Evolutionary conservation across 2,329 filamentous ascomycete species (phyloP).

Genomic region (Amauroascus verrucosus): DNA sequence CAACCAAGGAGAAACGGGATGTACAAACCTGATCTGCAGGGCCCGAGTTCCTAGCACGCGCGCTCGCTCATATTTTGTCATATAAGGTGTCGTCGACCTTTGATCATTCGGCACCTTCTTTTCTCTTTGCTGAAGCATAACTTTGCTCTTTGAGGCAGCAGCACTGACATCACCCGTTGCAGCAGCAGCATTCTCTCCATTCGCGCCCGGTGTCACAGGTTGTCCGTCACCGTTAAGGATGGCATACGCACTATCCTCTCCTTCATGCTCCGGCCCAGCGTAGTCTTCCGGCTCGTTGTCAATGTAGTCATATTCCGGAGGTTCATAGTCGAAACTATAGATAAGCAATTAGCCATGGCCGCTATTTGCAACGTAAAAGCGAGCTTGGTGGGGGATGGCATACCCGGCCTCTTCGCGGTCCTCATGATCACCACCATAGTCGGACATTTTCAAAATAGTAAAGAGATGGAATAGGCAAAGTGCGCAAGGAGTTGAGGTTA

Average conservation of each 20-base stretch:
- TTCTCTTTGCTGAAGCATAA: conserved; percentile 50
- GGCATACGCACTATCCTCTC: conserved; percentile 44
- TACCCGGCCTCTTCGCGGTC: conserved; percentile 51
- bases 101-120: conserved; percentile 87
- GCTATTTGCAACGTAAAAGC: not conserved
- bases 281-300: conserved; percentile 55
- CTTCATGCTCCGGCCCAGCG: conserved; percentile 45
- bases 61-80: conserved; percentile 98
- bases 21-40: conserved; percentile 77
- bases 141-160: conserved; percentile 37
- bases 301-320: conserved; percentile 55
- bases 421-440: conserved; percentile 58
- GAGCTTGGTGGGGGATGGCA: conserved; percentile 25
- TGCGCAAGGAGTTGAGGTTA: not conserved
- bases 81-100: conserved; percentile 88
- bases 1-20: not conserved
- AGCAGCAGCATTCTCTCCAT: conserved; percentile 33
- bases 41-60: conserved; percentile 87
- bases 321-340: conserved; percentile 42
- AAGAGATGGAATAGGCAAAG: conserved; percentile 10
- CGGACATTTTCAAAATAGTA: conserved; percentile 50
- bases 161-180: conserved; percentile 45
- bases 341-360: not conserved
- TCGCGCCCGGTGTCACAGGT: conserved; percentile 27
- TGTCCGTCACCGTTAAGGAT: conserved; percentile 46